These are phyloP conservation scores for Oryza longistaminata DNA, from an alignment of 176 grass and related monocot species.

Conservation along the genomic window DNA sequence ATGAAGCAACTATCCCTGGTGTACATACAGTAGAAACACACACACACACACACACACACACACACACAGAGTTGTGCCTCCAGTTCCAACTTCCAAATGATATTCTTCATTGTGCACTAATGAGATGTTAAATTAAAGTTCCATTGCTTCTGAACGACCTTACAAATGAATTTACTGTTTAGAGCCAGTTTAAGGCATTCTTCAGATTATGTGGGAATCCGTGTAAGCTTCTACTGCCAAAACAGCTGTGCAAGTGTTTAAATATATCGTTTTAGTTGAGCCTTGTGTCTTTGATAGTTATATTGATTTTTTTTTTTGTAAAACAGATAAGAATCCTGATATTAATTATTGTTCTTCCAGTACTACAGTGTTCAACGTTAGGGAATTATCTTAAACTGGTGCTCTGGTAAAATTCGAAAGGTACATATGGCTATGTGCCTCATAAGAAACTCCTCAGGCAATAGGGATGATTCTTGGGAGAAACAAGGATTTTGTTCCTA, in stretches of 20 bases:
- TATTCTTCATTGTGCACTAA: neutral
- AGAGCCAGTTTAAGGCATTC: neutral
- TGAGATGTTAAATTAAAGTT: neutral
- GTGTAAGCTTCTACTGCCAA: neutral
- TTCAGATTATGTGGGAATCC: neutral
- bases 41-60: no score
- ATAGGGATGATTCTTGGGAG: neutral
- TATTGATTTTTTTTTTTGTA: neutral
- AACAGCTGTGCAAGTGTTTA: neutral
- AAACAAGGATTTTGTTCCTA: neutral
- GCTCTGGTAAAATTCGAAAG: neutral
- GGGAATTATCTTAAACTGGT: neutral
- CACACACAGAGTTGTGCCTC: neutral
- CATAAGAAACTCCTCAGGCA: neutral
- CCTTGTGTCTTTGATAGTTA: neutral
- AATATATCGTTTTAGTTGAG: neutral
- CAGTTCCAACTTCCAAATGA: neutral
- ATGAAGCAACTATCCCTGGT: neutral
- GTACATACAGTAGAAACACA: neutral
- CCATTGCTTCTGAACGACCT: neutral
- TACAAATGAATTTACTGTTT: neutral
- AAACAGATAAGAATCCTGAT: neutral
- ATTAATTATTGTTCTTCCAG: neutral
- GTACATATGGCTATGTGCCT: neutral
- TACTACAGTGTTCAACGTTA: neutral